phyloP scores from a whole-genome alignment of 352 stramenopile genomes.

The Pythium biforme region DNA sequence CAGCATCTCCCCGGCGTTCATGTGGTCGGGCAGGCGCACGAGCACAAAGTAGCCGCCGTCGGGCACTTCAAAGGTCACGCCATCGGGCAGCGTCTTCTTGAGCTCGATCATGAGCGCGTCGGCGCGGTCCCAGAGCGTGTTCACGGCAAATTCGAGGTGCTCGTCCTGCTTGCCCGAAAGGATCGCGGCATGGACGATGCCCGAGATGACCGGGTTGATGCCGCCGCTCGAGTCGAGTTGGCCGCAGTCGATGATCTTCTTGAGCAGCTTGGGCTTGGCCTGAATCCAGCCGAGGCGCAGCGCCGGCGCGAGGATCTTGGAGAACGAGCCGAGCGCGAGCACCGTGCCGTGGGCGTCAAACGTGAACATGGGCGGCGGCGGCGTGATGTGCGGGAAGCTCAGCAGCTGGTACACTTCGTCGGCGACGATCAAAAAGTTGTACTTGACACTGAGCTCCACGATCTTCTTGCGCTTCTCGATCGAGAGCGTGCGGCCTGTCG shows the following conservation, averaged over 20 bases:
- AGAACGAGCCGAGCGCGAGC: slow-evolving; percentile 92
- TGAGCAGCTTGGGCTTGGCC: slow-evolving; percentile 63
- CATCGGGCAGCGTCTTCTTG: slow-evolving; percentile 53
- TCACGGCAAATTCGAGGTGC: slow-evolving; percentile 69
- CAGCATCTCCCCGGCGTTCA: slow-evolving; percentile 75
- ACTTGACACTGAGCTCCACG: slow-evolving; percentile 84
- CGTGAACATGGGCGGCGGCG: slow-evolving; percentile 81
- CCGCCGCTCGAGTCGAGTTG: slow-evolving; percentile 92
- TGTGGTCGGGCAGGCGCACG: slow-evolving; percentile 72
- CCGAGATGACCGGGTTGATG: slow-evolving; percentile 91
- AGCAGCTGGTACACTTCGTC: slow-evolving; percentile 96
- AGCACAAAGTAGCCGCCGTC: slow-evolving; percentile 90
- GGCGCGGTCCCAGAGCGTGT: slow-evolving; percentile 74
- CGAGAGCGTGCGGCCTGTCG: slow-evolving; percentile 88
- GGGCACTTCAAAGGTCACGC: slow-evolving; percentile 70
- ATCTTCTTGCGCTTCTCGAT: slow-evolving; percentile 84
- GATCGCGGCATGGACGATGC: slow-evolving; percentile 81
- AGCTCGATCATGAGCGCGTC: slow-evolving; percentile 78
- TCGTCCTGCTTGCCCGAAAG: slow-evolving; percentile 67
- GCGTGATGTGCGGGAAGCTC: slow-evolving; percentile 86
- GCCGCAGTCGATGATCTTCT: slow-evolving; percentile 76
- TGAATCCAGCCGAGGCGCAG: slow-evolving; percentile 90
- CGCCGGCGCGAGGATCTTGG: slow-evolving; percentile 93
- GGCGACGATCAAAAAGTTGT: slow-evolving; percentile 89
- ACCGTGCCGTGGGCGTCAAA: slow-evolving; percentile 82